Evolutionary conservation across 2,329 filamentous ascomycete genomes (phyloP), one percentile per base, ranked within the genome.

Genomic region (Cytospora piceicola): DNA sequence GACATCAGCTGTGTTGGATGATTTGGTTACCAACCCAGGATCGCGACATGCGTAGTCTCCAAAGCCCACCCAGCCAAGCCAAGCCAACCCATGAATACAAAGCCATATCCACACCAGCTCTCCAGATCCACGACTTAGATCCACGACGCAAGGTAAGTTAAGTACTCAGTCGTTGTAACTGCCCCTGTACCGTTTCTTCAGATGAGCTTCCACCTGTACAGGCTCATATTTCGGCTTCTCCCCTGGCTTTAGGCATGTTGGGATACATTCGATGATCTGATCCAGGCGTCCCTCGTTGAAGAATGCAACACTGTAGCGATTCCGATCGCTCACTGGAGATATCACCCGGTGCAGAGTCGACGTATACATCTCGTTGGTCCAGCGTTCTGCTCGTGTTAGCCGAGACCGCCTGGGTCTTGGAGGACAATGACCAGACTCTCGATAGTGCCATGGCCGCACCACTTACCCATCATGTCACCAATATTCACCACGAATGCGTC

Each of bases 401-500:
- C 12, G 4, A 11, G 36, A 34, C 71, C 70, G 4, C 17, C 20
- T 20, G 17, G 39, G n/a, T 42, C 7, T 20, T 42, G 17, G 12
- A 20, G 7, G 17, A 15, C 7, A 20, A 20, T 20, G 39, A 42
- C 15, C 7, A 20, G 39, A 20, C 4, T 7, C 11, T 14, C 3
- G n/a, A n/a, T n/a, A 22, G 12, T 24, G 11, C 4, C 46, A 49
- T 5, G 22, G 3, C 7, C 12, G 46, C 22, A 49, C n/a, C 12
- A 22, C 46, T 49, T 24, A 49, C 46, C 46, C 46, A 49, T 49
- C 46, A 49, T 24, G 11, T 84, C 81, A 1, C 81, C 81, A 66
- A 83, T 82, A 61, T 84, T 84, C n/a, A 84, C 79, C 0, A 84
- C 80, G 2, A 83, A 70, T 0, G 81, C 82, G 0, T 78, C 79